A percentile compares a stretch with the other conserved stretches of the same genome.
phyloP scores from a whole-genome alignment of 164 flowering plant genomes.

The Vitis rotundifolia region DNA sequence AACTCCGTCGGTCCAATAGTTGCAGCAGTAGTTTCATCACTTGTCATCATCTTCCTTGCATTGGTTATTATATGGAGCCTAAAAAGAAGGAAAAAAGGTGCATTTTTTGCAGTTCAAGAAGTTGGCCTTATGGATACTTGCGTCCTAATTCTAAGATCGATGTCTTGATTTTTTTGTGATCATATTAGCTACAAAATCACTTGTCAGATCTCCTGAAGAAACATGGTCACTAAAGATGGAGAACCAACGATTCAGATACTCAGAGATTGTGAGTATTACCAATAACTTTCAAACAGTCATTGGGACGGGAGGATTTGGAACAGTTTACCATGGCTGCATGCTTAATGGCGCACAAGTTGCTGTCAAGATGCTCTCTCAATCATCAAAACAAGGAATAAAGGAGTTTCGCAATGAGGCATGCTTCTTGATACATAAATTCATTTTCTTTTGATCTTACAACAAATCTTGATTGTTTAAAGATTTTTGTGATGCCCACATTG shows the following conservation, averaged over 20 bases:
- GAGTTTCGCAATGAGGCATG: slow-evolving; percentile 32
- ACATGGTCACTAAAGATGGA: not conserved
- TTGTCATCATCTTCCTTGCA: slow-evolving; percentile 3
- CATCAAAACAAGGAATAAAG: slow-evolving; percentile 31
- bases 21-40: slow-evolving; percentile 8
- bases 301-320: slow-evolving; percentile 58
- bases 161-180: not conserved
- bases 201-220: not conserved
- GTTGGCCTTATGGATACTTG: not conserved
- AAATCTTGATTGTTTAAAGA: not conserved
- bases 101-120: not conserved
- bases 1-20: slow-evolving; percentile 14
- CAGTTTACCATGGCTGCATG: slow-evolving; percentile 42
- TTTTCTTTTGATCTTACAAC: too few species aligned
- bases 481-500: too few species aligned
- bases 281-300: slow-evolving; percentile 33
- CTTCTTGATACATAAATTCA: not conserved
- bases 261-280: slow-evolving; percentile 38
- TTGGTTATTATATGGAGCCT: slow-evolving; percentile 7
- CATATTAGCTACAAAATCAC: not conserved
- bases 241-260: slow-evolving; percentile 29
- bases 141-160: not conserved
- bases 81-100: slow-evolving; percentile 18
- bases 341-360: slow-evolving; percentile 35
- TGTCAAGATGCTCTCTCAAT: slow-evolving; percentile 26